phyloP scores from a whole-genome alignment of 192 early-diverging fungal genomes.

The Gonapodya prolifera region DNA sequence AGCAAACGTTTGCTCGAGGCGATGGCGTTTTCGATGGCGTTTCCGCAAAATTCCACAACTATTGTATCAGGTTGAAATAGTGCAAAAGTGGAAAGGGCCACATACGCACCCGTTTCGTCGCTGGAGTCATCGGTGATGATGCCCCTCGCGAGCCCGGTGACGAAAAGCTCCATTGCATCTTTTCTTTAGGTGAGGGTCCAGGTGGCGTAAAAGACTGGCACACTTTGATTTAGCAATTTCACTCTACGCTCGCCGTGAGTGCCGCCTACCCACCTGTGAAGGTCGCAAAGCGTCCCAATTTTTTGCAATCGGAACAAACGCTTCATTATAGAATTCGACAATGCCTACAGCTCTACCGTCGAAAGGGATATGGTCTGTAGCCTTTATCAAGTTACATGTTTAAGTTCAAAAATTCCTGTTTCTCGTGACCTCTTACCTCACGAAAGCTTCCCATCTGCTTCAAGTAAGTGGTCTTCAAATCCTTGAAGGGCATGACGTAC shows the following conservation, averaged over 20 bases:
- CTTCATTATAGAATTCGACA: background rate
- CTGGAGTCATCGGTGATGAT: background rate
- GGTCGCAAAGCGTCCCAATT: background rate
- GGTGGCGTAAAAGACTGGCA: background rate
- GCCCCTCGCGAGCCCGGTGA: background rate
- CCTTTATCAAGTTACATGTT: background rate
- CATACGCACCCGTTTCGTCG: background rate
- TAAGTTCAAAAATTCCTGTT: background rate
- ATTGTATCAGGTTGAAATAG: background rate
- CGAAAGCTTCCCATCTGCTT: background rate
- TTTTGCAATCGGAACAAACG: background rate
- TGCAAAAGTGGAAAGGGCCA: background rate
- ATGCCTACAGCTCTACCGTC: background rate
- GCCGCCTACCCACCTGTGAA: background rate
- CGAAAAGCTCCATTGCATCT: background rate
- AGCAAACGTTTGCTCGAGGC: background rate
- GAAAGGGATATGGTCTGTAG: background rate
- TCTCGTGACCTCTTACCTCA: background rate
- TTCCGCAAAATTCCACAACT: background rate
- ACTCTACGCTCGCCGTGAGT: too few relatives aligned
- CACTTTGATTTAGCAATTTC: too few relatives aligned
- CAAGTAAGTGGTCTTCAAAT: background rate
- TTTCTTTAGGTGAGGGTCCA: background rate
- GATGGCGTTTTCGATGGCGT: background rate
- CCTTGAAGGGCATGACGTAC: background rate